Evolutionary conservation across 1,139 yeast species (phyloP), one percentile per base, ranked within the genome.

Genomic region (Pichia sp.): DNA sequence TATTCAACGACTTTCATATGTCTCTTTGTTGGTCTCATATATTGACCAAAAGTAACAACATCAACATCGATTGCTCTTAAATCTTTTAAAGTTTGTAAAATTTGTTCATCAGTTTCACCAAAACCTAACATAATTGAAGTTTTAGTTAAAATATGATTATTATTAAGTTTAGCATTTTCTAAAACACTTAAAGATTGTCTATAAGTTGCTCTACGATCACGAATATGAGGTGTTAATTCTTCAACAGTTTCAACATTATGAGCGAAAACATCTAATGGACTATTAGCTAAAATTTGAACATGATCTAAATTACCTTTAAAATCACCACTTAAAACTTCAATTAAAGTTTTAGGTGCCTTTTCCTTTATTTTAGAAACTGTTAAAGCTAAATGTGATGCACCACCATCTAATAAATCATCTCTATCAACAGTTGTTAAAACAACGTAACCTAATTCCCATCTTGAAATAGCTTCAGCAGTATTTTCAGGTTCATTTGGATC

Each of bases 401-500:
- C 99, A 43, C 98, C 97, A 57, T 93, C 99, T 1, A 71, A 55
- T 52, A 91, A 69, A 62, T 93, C 99, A 62, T 93, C 99, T 65
- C 99, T 77, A 61, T 93, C 99, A 25, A 93, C 99, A 1, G 98
- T 89, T 19, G 99, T 93, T 52, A 93, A 69, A 31, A 93, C 99
- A 26, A 93, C 97, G 60, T 93, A 93, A 22, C 99, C 99, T 49
- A 93, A 72, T 1, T 97, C 98, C 99, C 99, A 93, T 63, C 96
- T 79, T 40, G 89, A 80, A 46, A 93, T 88, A 22, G 98, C 98
- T 55, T 85, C 96, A 0, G 98, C 97, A 0, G 98, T 93, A 56
- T 91, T 88, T 60, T 85, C 96, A 0, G 99, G 99, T 60, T 93
- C 99, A 71, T 75, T 78, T 24, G 97, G 95, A 63, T 93, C 98